A percentile compares a stretch with the other conserved stretches of the same genome.
Evolutionary conservation across 129 eudicot species (phyloP).

Genomic region (Smallanthus sonchifolius): DNA sequence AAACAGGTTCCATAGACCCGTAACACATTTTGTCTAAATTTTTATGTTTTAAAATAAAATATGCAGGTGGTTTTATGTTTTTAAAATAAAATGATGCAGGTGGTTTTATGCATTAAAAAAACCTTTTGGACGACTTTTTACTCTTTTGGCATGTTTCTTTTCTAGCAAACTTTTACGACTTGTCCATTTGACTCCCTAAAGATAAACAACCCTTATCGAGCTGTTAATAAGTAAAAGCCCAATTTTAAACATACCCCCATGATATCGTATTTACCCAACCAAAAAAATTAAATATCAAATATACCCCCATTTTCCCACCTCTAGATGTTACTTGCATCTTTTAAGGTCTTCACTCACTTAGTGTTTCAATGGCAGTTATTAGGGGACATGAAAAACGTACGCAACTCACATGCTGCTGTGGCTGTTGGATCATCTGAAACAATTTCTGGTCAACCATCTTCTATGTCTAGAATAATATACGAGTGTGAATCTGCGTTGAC

Average conservation of each 20-base stretch:
- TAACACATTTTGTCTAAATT: neutral
- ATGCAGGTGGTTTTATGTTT: neutral
- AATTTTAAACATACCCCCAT: no score
- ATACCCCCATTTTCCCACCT: no score
- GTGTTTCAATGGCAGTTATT: slow-evolving; percentile 50
- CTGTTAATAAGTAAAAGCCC: no score
- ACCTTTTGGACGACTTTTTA: no score
- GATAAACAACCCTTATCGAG: no score
- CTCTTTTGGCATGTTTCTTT: no score
- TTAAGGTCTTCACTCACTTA: neutral
- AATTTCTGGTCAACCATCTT: slow-evolving; percentile 77
- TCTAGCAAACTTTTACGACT: no score
- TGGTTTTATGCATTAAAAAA: neutral
- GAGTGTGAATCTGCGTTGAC: slow-evolving; percentile 92
- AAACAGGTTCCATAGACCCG: neutral
- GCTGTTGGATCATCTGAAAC: slow-evolving; percentile 85
- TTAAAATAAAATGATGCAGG: neutral
- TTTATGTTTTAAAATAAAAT: neutral
- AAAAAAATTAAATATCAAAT: no score
- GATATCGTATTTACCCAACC: no score
- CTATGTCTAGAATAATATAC: slow-evolving; percentile 75
- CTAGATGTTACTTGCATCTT: neutral
- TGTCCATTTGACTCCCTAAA: no score
- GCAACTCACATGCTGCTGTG: slow-evolving; percentile 91
- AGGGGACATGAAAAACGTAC: slow-evolving; percentile 83